A percentile compares a stretch with the other conserved stretches of the same genome.
Evolutionary conservation across 148 eudicot species (phyloP).

Genomic region (Selenicereus undatus): DNA sequence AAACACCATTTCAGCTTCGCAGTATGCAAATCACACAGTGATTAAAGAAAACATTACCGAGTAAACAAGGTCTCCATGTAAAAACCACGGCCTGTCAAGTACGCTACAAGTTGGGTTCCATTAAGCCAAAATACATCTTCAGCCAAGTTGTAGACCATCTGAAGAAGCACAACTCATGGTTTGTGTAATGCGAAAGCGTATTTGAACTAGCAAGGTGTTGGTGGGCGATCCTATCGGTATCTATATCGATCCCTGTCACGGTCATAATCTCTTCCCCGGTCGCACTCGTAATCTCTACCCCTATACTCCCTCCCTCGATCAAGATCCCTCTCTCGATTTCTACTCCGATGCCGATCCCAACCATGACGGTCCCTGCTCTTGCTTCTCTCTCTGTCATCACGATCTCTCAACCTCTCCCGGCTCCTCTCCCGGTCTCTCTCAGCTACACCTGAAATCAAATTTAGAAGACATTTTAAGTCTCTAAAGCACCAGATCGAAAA

Average conservation of each 20-base stretch:
- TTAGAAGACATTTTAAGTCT: background rate
- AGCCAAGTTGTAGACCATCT: background rate
- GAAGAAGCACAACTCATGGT: background rate
- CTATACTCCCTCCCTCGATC: conserved; percentile 49
- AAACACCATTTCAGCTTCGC: background rate
- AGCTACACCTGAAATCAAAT: conserved; percentile 37
- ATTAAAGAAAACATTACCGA: background rate
- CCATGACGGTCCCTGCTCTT: conserved; percentile 32
- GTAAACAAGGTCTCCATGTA: background rate
- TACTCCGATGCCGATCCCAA: conserved; percentile 30
- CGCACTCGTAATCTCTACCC: conserved; percentile 42
- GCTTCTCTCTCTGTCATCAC: conserved; percentile 45
- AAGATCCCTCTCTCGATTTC: conserved; percentile 26
- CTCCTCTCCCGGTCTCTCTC: conserved; percentile 60
- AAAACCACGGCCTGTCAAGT: background rate
- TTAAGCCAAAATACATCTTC: too few relatives aligned
- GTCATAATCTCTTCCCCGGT: conserved; percentile 50
- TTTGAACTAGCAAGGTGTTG: background rate
- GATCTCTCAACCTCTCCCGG: conserved; percentile 38
- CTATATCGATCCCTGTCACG: conserved; percentile 64
- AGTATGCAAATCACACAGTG: background rate
- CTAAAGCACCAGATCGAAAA: too few relatives aligned
- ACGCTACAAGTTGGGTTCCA: background rate
- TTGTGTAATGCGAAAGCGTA: background rate
- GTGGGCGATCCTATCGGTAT: conserved; percentile 27